Evolutionary conservation across 495 filamentous ascomycete genomes (phyloP).

Genomic region (Entonaema liquescens): DNA sequence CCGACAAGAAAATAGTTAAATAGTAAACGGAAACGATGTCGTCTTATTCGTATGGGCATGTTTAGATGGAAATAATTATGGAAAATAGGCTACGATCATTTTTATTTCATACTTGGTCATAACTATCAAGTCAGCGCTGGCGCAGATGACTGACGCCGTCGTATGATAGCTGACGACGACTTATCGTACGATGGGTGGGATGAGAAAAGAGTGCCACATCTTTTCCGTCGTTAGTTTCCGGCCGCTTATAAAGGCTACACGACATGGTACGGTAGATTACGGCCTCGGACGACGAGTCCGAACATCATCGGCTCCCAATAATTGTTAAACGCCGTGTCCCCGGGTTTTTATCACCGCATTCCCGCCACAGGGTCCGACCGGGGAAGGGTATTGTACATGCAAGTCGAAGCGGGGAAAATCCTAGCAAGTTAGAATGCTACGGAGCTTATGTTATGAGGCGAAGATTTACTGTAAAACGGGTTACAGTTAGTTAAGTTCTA

Average conservation of each 20-base stretch:
- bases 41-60: slow-evolving; percentile 29
- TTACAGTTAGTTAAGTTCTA: no score
- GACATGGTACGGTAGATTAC: not conserved
- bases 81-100: slow-evolving; percentile 1
- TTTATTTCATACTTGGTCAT: slow-evolving; percentile 7
- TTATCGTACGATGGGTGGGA: slow-evolving; percentile 34
- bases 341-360: not conserved
- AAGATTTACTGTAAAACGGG: no score
- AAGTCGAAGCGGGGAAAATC: no score
- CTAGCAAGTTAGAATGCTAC: no score
- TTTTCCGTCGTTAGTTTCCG: slow-evolving; percentile 9
- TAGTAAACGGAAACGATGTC: slow-evolving; percentile 33
- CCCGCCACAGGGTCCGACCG: not conserved
- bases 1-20: slow-evolving; percentile 37
- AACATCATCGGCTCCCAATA: not conserved
- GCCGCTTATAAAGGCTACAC: not conserved
- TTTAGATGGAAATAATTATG: not conserved
- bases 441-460: no score
- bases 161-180: slow-evolving; percentile 37
- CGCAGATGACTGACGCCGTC: slow-evolving; percentile 14
- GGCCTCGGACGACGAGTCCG: not conserved
- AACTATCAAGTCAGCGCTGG: slow-evolving; percentile 14
- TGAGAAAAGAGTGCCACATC: slow-evolving; percentile 25
- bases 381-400: no score
- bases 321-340: not conserved